Evolutionary conservation across 169 alveolate genomes (phyloP), one percentile per base, ranked within the genome.

Genomic region (Eimeria necatrix): DNA sequence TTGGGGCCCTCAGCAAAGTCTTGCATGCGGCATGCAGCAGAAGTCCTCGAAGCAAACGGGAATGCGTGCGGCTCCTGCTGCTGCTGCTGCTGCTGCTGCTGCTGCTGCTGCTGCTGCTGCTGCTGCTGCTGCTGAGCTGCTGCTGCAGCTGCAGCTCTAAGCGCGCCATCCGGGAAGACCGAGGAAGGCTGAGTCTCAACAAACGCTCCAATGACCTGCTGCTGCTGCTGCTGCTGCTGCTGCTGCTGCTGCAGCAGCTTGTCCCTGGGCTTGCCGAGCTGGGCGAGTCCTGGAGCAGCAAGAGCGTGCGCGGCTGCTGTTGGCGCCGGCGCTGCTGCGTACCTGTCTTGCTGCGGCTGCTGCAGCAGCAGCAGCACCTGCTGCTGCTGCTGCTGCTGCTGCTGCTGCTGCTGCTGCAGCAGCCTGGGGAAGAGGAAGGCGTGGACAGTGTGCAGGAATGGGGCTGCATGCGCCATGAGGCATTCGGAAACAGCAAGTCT

Each of bases 371-470:
- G 8, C 20, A n/a, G n/a, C n/a, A n/a, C n/a, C n/a, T n/a, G n/a
- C n/a, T n/a, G n/a, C n/a, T n/a, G n/a, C n/a, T n/a, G n/a, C n/a
- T n/a, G n/a, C n/a, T n/a, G n/a, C n/a, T n/a, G n/a, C n/a, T n/a
- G n/a, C n/a, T n/a, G n/a, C 78, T n/a, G 78, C 49, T 68, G 78
- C 4, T n/a, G n/a, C n/a, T n/a, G n/a, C n/a, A n/a, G n/a, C n/a
- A 68, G 26, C 26, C n/a, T 68, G 18, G 78, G 78, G 78, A 68
- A 68, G 46, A 68, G 78, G 41, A 68, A 68, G 26, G n/a, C 46
- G 26, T 68, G n/a, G 26, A 68, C 78, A 32, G 46, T 68, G 78
- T 68, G 78, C 46, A 68, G 78, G 78, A 68, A 68, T n/a, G 78
- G 78, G 18, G 78, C 78, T 68, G 78, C 80, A 20, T 68, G 80